Percentiles rank a stretch among this genome's conserved stretches.
phyloP scores from a whole-genome alignment of 495 filamentous ascomycete genomes.

The Neurospora sp. region DNA sequence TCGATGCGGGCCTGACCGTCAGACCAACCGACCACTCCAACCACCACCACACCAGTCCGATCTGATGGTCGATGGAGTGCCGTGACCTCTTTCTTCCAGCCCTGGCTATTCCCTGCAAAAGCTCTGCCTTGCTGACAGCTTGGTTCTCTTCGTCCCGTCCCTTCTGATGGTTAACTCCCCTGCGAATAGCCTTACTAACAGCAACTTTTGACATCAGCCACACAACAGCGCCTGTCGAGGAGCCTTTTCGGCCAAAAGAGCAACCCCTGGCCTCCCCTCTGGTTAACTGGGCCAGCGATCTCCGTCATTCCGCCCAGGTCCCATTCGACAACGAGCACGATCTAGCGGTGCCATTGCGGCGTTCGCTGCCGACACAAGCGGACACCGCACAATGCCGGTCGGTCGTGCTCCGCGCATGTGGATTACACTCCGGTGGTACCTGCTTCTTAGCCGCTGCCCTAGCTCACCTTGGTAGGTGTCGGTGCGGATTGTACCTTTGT shows the following conservation, averaged over 20 bases:
- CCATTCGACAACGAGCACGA: background rate
- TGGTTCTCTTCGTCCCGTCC: background rate
- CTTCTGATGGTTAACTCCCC: background rate
- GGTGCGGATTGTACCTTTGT: background rate
- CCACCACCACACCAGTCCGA: background rate
- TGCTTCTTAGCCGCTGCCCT: background rate
- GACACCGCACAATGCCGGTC: background rate
- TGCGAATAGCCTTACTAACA: background rate
- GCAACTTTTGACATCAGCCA: background rate
- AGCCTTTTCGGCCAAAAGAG: background rate
- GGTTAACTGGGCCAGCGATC: background rate
- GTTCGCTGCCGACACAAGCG: background rate
- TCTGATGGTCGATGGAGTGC: background rate
- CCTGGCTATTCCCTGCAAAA: background rate
- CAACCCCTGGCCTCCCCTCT: background rate
- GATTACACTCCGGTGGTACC: background rate
- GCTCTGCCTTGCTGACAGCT: background rate
- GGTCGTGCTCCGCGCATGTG: background rate
- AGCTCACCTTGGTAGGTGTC: background rate
- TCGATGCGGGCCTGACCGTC: background rate
- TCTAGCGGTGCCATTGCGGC: background rate
- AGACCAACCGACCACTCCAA: background rate
- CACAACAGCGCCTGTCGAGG: background rate
- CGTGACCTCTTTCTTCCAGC: background rate
- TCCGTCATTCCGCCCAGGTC: background rate